Conservation (phyloP, 192 early-diverging fungal species). For the Coemansia biformis region DNA sequence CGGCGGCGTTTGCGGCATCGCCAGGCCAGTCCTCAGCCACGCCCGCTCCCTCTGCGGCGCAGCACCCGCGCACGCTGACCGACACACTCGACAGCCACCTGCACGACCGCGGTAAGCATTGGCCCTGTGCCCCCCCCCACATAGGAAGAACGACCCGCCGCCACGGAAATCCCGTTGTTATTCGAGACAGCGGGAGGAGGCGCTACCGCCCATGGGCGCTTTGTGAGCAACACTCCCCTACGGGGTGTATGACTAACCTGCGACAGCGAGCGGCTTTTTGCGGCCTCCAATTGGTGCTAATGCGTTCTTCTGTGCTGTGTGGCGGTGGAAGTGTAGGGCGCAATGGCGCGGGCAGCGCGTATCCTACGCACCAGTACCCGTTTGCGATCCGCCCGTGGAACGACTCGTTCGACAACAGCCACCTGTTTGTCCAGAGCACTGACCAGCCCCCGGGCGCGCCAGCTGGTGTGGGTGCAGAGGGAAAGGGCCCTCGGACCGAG, state of each 20-base stretch:
- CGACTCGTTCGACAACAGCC: constrained; percentile 34
- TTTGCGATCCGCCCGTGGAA: constrained; percentile 42
- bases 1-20: constrained; percentile 36
- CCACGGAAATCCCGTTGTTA: too few species aligned
- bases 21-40: not conserved
- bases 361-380: constrained; percentile 35
- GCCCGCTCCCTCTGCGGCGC: not conserved
- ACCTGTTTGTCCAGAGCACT: constrained; percentile 24
- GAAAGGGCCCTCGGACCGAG: too few species aligned
- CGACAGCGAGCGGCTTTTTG: too few species aligned
- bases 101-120: constrained; percentile 4
- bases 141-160: too few species aligned
- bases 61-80: too few species aligned
- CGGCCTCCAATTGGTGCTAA: too few species aligned
- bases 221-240: too few species aligned
- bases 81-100: not conserved
- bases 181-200: too few species aligned
- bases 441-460: constrained; percentile 1
- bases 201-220: too few species aligned
- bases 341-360: constrained; percentile 34
- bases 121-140: too few species aligned
- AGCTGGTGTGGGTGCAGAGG: too few species aligned
- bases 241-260: not conserved
- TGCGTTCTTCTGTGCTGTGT: too few species aligned
- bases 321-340: constrained; percentile 1